Evolutionary conservation across 306 rosid genomes (phyloP), one percentile per base, ranked within the genome.

Genomic region (Lotus japonicus): DNA sequence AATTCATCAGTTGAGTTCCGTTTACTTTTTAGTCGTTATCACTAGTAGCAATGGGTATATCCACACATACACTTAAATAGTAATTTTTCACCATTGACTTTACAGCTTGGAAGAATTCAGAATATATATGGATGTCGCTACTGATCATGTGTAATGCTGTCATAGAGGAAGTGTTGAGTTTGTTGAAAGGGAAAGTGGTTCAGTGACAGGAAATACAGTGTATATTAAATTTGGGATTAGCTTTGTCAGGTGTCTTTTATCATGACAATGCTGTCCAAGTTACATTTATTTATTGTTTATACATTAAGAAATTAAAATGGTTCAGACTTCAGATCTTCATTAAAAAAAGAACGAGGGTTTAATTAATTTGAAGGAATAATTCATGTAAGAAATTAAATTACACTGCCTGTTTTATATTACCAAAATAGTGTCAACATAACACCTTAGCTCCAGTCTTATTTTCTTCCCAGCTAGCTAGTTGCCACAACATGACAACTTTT

Each of bases 401-500:
- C 3, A 18, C 31, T 46, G 4, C 2, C 19, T 11, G 1, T 10
- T 42, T 42, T 49, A 21, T 17, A 45, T 2, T 11, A 17, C 3
- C 44, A 9, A 64, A 33, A 11, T 35, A 23, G 54, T 33, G 59
- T 17, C 16, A 31, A 41, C 66, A 55, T 60, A 58, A 35, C 14
- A 33, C 14, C 62, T 50, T 62, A 26, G 23, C 3, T 36, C n/a
- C n/a, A 54, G 42, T 61, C 33, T 62, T 60, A 36, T 53, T 41
- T 21, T 61, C 55, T 67, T 45, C 16, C n/a, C 43, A 21, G 68
- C 76, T 81, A 21, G 68, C 76, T 81, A 61, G 17, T 66, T 41
- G 78, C 70, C n/a, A 71, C 49, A 72, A 56, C 26, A 61, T 72
- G 85, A 72, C 82, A 81, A 77, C 62, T 68, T 62, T 77, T 36